A percentile compares a stretch with the other conserved stretches of the same genome.
Conservation (phyloP, 192 early-diverging fungal genomes). For the Gaertneriomyces sp. region DNA sequence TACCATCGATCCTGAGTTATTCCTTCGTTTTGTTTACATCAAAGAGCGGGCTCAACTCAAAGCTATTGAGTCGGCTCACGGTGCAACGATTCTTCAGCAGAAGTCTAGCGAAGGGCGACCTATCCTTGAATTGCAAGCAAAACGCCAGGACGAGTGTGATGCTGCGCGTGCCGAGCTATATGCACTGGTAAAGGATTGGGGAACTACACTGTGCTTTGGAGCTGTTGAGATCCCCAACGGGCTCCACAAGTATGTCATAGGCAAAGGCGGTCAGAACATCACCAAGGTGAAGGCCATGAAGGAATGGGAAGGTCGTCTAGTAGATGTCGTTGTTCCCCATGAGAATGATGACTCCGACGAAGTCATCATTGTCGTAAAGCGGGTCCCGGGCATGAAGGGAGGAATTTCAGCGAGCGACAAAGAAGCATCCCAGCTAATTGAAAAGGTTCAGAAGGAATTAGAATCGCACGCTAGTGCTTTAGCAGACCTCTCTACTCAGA, state of each 20-base stretch:
- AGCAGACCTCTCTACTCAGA: constrained; percentile 62
- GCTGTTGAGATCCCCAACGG: constrained; percentile 73
- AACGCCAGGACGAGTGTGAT: constrained; percentile 56
- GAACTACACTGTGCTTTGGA: constrained; percentile 52
- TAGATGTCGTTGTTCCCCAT: constrained; percentile 79
- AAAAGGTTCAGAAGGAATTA: constrained; percentile 64
- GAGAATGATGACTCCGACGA: constrained; percentile 61
- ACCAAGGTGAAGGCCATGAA: constrained; percentile 72
- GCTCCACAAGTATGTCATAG: constrained; percentile 72
- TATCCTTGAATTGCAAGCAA: constrained; percentile 75
- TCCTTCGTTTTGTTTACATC: constrained; percentile 67
- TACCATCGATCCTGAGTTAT: constrained; percentile 46
- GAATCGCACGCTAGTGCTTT: constrained; percentile 56
- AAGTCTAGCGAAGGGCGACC: constrained; percentile 25
- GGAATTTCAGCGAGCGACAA: constrained; percentile 44
- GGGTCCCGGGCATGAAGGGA: constrained; percentile 47
- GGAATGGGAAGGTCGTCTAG: constrained; percentile 54
- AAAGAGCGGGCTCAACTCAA: constrained; percentile 66
- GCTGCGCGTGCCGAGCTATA: constrained; percentile 58
- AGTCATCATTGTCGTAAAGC: constrained; percentile 77
- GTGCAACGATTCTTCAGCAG: constrained; percentile 30
- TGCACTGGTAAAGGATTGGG: constrained; percentile 54
- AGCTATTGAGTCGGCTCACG: constrained; percentile 71
- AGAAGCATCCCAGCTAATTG: constrained; percentile 35
- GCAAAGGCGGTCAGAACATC: constrained; percentile 84